Percentiles rank a stretch among this genome's conserved stretches.
Conservation (phyloP, 306 rosid species). For the Mucuna pruriens region DNA sequence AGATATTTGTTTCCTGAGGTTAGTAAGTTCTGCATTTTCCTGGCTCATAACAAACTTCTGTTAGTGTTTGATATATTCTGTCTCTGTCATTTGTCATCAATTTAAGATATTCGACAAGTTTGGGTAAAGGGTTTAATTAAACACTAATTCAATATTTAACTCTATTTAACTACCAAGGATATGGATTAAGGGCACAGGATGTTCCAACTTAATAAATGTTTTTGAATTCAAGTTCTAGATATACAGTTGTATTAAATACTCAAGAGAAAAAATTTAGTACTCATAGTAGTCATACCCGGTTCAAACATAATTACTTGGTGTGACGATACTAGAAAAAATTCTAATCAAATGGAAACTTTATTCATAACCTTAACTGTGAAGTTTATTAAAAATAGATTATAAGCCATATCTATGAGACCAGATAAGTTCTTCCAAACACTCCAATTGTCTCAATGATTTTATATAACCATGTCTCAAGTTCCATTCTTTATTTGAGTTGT, state of each 20-base stretch:
- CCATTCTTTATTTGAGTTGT: background rate
- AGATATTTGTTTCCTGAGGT: conserved; percentile 16
- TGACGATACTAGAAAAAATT: no score
- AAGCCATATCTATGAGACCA: background rate
- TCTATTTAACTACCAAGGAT: no score
- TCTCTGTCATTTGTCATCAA: background rate
- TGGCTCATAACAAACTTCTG: background rate
- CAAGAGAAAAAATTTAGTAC: no score
- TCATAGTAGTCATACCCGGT: no score
- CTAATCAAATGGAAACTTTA: background rate
- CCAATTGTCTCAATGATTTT: background rate
- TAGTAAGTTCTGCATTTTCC: background rate
- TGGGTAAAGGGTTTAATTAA: background rate
- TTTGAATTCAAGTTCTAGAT: no score
- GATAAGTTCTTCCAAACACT: background rate
- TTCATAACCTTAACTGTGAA: background rate
- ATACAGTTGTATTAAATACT: no score
- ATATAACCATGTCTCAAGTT: background rate
- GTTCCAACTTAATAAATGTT: no score
- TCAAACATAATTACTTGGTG: no score
- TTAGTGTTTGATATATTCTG: background rate
- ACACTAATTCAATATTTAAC: background rate
- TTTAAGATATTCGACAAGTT: background rate
- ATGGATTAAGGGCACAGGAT: no score
- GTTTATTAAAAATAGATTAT: background rate